Percentiles rank a stretch among this genome's conserved stretches.
Conservation (phyloP, 306 rosid species). For the Corylus americana region DNA sequence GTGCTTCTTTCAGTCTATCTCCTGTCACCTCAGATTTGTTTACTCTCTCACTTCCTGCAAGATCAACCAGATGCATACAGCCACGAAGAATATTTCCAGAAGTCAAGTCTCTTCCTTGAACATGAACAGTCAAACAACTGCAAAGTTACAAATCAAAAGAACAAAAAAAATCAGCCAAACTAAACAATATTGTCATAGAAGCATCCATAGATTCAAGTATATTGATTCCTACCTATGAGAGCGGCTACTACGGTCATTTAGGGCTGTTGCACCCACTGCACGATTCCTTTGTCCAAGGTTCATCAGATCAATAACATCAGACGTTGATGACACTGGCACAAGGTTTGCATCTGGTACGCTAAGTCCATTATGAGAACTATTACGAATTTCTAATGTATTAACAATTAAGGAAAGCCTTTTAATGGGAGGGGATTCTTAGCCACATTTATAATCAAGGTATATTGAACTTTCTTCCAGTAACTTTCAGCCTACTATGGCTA, state of each 20-base stretch:
- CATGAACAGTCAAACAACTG: conserved; percentile 97
- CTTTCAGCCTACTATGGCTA: conserved; percentile 1
- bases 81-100: conserved; percentile 76
- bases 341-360: conserved; percentile 92
- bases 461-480: neutral
- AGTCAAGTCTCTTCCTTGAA: conserved; percentile 96
- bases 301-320: conserved; percentile 89
- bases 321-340: conserved; percentile 72
- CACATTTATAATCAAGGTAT: neutral
- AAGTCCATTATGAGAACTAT: conserved; percentile 77
- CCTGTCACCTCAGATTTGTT: conserved; percentile 98
- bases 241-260: conserved; percentile 95
- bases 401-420: conserved; percentile 48
- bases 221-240: conserved; percentile 72
- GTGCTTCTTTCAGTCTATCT: conserved; percentile 94
- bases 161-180: conserved; percentile 26
- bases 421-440: conserved; percentile 9
- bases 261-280: conserved; percentile 92
- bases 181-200: conserved; percentile 2
- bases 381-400: conserved; percentile 85
- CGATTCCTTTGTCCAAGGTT: conserved; percentile 91
- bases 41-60: conserved; percentile 98
- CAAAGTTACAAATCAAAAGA: conserved; percentile 32
- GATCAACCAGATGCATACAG: conserved; percentile 96
- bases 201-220: conserved; percentile 4